A percentile compares a stretch with the other conserved stretches of the same genome.
Evolutionary conservation across 2,329 filamentous ascomycete genomes (phyloP).

Genomic region (Arthrobotrys sphaeroides): DNA sequence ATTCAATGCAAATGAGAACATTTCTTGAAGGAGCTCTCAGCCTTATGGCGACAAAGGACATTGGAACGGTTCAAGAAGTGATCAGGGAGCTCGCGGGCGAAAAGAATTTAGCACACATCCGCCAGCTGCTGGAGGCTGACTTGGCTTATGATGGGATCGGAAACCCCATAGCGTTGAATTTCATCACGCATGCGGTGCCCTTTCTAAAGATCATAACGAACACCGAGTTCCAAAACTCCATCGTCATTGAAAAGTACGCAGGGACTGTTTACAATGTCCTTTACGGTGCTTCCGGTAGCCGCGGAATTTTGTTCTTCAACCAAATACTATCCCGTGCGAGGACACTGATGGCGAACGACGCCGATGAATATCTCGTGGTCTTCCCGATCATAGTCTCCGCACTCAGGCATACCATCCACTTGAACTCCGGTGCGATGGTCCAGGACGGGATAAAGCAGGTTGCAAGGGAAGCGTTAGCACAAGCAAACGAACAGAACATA

Average conservation of each 20-base stretch:
- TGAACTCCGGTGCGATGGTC: constrained; percentile 57
- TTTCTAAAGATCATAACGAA: constrained; percentile 63
- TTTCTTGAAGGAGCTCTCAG: constrained; percentile 35
- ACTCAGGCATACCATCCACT: constrained; percentile 47
- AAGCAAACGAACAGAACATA: constrained; percentile 54
- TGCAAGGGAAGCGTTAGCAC: constrained; percentile 54
- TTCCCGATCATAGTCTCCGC: constrained; percentile 45
- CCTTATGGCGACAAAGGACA: constrained; percentile 11
- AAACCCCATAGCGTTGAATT: neutral
- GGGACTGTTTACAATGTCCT: constrained; percentile 64
- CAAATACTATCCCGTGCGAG: constrained; percentile 55
- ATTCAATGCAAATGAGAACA: constrained; percentile 41
- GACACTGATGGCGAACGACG: constrained; percentile 20
- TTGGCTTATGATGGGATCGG: constrained; percentile 5
- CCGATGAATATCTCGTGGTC: constrained; percentile 20
- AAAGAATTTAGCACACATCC: constrained; percentile 21
- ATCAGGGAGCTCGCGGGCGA: constrained; percentile 27
- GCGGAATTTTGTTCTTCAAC: constrained; percentile 60
- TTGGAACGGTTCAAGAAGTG: constrained; percentile 29
- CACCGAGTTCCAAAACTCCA: constrained; percentile 61
- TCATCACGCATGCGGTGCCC: constrained; percentile 58
- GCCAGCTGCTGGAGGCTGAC: constrained; percentile 37
- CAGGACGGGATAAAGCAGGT: constrained; percentile 54
- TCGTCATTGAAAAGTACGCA: constrained; percentile 62
- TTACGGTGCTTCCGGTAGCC: constrained; percentile 62